A percentile compares a stretch with the other conserved stretches of the same genome.
Evolutionary conservation across 139 green algal genomes (phyloP).

Genomic region (Nannochloris sp.): DNA sequence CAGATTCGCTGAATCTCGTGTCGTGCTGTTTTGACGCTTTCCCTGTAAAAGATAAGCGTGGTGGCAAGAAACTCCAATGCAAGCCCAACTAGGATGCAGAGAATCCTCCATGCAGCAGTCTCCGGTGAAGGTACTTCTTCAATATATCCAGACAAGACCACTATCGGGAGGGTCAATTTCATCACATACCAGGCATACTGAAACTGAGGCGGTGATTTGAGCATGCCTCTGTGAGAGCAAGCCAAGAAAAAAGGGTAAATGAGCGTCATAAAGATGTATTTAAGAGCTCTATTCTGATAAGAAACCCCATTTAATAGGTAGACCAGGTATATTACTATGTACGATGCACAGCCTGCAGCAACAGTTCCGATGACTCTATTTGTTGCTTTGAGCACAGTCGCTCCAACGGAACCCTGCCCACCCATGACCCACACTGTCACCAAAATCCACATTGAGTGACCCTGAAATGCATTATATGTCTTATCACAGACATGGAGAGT

Average conservation of each 20-base stretch:
- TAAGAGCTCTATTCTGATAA: background rate
- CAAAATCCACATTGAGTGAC: background rate
- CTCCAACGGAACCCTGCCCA: background rate
- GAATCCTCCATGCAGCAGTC: background rate
- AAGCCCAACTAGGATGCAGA: background rate
- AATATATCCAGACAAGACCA: background rate
- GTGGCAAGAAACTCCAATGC: background rate
- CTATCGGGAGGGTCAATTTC: background rate
- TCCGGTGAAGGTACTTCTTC: background rate
- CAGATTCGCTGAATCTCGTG: conserved; percentile 1
- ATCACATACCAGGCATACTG: background rate
- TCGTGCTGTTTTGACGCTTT: background rate
- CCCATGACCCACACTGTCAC: background rate
- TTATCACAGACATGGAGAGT: background rate
- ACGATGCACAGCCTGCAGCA: background rate
- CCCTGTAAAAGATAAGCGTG: background rate
- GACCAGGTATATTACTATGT: background rate
- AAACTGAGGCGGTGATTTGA: background rate
- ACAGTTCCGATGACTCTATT: background rate
- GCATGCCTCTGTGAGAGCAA: background rate
- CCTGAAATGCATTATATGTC: conserved; percentile 1
- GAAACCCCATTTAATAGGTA: background rate
- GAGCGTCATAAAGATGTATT: background rate
- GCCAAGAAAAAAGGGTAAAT: background rate
- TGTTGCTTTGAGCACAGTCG: background rate